A percentile compares a stretch with the other conserved stretches of the same genome.
phyloP scores from a whole-genome alignment of 768 basidiomycete genomes.

The Termitomyces sp. region DNA sequence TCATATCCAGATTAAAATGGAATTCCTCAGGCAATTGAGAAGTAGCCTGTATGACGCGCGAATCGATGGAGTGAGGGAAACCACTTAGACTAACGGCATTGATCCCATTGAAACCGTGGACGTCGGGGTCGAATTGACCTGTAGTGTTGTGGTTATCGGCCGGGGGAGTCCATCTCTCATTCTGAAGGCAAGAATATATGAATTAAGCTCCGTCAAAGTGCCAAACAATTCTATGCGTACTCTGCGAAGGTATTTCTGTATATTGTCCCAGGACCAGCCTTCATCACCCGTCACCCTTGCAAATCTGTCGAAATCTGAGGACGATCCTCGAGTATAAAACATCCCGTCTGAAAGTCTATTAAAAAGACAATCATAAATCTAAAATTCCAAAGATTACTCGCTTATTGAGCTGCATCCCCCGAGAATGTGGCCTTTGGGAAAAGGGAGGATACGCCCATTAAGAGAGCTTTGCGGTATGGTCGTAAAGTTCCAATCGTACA shows the following conservation, averaged over 20 bases:
- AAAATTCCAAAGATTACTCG: neutral
- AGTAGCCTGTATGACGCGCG: constrained; percentile 27
- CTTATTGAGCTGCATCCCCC: constrained; percentile 29
- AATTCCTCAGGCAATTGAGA: constrained; percentile 30
- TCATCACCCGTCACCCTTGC: constrained; percentile 20
- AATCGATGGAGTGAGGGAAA: constrained; percentile 21
- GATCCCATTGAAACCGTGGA: constrained; percentile 22
- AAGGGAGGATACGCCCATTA: constrained; percentile 14
- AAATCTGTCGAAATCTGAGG: constrained; percentile 22
- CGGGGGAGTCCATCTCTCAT: constrained; percentile 23
- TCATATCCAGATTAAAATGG: constrained; percentile 36
- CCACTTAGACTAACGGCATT: constrained; percentile 22
- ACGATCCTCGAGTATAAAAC: constrained; percentile 20
- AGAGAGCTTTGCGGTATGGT: constrained; percentile 19
- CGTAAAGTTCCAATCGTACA: constrained; percentile 28
- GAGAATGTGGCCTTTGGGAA: constrained; percentile 22
- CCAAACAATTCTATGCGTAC: neutral
- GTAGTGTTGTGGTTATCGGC: constrained; percentile 15
- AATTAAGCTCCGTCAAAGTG: neutral
- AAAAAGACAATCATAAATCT: neutral
- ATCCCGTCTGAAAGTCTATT: constrained; percentile 14
- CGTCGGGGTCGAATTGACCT: constrained; percentile 22
- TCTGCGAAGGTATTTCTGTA: constrained; percentile 10
- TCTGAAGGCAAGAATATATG: constrained; percentile 11
- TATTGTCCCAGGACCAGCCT: constrained; percentile 24